Percentiles rank a stretch among this genome's conserved stretches.
These are phyloP conservation scores for Ormosia semicastrata DNA, from an alignment of 306 rosid genomes.

Conservation along the genomic window DNA sequence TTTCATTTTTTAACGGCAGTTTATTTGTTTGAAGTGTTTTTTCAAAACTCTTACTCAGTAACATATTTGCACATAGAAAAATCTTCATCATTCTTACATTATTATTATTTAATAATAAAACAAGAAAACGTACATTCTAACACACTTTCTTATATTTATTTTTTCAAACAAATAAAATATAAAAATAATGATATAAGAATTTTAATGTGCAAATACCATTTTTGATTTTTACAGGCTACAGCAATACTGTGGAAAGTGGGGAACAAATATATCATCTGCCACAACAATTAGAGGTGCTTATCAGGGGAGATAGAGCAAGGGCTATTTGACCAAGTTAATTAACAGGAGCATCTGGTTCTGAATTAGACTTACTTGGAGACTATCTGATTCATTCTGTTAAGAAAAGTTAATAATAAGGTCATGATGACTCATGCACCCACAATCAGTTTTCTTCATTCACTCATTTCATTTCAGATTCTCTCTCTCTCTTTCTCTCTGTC, in stretches of 20 bases:
- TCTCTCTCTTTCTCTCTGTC: slow-evolving; percentile 23
- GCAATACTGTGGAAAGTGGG: background rate
- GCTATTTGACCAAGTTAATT: slow-evolving; percentile 13
- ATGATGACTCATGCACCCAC: slow-evolving; percentile 53
- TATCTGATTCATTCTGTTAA: slow-evolving; percentile 45
- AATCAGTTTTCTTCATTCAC: slow-evolving; percentile 32
- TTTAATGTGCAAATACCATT: no score
- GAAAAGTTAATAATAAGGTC: slow-evolving; percentile 43
- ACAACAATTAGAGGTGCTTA: background rate
- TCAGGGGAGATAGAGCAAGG: background rate
- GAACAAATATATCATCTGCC: background rate
- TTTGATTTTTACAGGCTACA: background rate
- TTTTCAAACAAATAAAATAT: no score
- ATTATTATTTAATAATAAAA: no score
- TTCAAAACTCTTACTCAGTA: background rate
- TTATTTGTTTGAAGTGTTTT: background rate
- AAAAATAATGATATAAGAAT: no score
- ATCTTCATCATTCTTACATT: no score
- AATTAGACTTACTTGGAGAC: slow-evolving; percentile 28
- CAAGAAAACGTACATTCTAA: no score
- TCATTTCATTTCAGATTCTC: slow-evolving; percentile 24
- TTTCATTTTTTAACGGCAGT: background rate
- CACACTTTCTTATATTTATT: no score
- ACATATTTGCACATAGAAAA: no score
- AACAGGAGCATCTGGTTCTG: slow-evolving; percentile 9